A percentile compares a stretch with the other conserved stretches of the same genome.
Conservation (phyloP, 495 filamentous ascomycete species). For the Talaromyces thailandensis region DNA sequence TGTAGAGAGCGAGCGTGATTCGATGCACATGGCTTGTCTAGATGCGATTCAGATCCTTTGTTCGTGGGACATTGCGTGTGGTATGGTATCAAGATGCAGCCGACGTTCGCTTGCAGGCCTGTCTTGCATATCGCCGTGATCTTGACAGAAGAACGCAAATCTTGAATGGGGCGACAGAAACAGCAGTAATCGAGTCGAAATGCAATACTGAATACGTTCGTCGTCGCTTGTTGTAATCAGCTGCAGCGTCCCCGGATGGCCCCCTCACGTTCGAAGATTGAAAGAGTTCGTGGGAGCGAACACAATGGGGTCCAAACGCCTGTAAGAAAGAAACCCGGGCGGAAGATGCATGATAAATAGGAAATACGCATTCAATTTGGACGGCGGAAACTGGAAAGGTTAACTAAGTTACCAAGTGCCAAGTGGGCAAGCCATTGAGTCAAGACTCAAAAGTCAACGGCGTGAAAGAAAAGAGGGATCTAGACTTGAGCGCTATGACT, state of each 20-base stretch:
- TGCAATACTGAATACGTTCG: background rate
- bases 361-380: background rate
- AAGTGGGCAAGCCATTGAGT: background rate
- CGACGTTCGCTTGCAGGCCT: background rate
- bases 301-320: background rate
- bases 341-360: background rate
- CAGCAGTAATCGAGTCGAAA: background rate
- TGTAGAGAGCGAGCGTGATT: background rate
- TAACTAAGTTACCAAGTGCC: too few species aligned
- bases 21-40: background rate
- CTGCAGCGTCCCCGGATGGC: background rate
- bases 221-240: background rate
- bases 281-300: background rate
- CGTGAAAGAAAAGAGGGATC: background rate
- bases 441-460: background rate
- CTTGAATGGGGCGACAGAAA: background rate
- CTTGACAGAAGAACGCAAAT: background rate
- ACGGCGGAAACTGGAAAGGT: background rate
- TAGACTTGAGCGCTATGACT: background rate
- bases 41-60: background rate
- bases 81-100: background rate
- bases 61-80: background rate
- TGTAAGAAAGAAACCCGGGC: background rate
- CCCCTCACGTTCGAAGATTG: background rate
- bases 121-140: background rate